phyloP scores from a whole-genome alignment of 2,329 filamentous ascomycete genomes.

The Coniella lustricola region DNA sequence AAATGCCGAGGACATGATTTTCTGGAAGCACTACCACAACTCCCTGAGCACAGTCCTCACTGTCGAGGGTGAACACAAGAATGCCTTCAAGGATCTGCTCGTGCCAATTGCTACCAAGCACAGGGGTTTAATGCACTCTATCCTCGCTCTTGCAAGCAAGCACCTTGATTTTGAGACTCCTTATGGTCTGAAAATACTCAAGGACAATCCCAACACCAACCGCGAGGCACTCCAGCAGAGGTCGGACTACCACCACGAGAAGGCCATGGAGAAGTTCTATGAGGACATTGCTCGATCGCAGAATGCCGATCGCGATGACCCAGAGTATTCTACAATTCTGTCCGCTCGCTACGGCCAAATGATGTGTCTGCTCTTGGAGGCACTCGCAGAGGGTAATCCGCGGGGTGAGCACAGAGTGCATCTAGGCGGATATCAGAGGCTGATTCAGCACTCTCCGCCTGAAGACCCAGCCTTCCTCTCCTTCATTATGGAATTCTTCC shows the following conservation, averaged over 20 bases:
- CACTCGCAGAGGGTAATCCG: constrained; percentile 47
- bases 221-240: constrained; percentile 40
- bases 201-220: constrained; percentile 40
- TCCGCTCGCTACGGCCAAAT: constrained; percentile 56
- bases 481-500: constrained; percentile 71
- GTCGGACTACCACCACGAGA: constrained; percentile 48
- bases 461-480: constrained; percentile 57
- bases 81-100: constrained; percentile 79
- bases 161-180: constrained; percentile 59
- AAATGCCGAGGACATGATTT: constrained; percentile 68
- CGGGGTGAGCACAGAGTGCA: constrained; percentile 72
- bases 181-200: constrained; percentile 47
- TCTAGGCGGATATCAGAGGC: constrained; percentile 65
- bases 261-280: constrained; percentile 46
- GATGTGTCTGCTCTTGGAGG: constrained; percentile 53
- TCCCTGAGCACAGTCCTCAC: constrained; percentile 75
- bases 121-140: constrained; percentile 81
- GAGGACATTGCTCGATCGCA: constrained; percentile 35
- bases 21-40: constrained; percentile 77
- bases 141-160: constrained; percentile 75
- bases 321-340: constrained; percentile 39
- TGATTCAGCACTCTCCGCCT: constrained; percentile 58
- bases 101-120: constrained; percentile 75
- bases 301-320: constrained; percentile 33
- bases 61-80: constrained; percentile 71